Base-by-base conservation (phyloP, 2,329 filamentous ascomycete genomes). In the Arthrobotrys pseudoclavata region DNA sequence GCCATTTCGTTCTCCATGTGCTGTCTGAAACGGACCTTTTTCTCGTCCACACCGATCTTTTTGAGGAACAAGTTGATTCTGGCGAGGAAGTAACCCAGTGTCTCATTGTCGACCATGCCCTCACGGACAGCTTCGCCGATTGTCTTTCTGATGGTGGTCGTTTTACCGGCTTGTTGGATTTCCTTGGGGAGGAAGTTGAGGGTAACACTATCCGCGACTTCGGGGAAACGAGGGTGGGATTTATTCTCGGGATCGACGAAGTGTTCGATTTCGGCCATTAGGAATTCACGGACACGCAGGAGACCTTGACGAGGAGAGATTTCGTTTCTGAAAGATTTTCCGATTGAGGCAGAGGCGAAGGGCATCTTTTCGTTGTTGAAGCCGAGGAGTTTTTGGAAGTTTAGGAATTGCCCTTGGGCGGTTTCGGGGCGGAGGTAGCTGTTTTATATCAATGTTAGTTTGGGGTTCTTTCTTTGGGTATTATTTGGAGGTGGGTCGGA, bases 211-310 rank as follows among this genome's bases (percentile, higher is more conserved):
- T 97, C 87, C 83, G 93, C 91, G 75, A 99, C 91, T 82, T 97
- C 92, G 53, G 89, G 85, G 85, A 99, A 99, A 70, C 94, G 91
- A 64, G 88, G 85, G 84, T 99, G 96, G 86, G 96, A 96, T 89
- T 99, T 99, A 83, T 93, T 90, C 82, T 96, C 88, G 10, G 96
- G 96, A 82, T 99, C 96, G 80, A 99, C 96, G 83, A 93, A 99
- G 85, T 99, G 96, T 86, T 99, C 96, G 81, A 99, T 97, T 85
- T 99, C 96, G 24, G 95, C 96, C 96, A 99, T 98, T 82, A 97
- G 86, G 86, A 99, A 98, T 84, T 99, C 96, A 82, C 96, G 92
- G 50, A 99, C 96, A 81, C 96, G 92, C 74, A 99, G 86, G 47
- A 99, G 90, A 85, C 96, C 96, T 79, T 93, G 89, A 69, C 96